Evolutionary conservation across 2,329 filamentous ascomycete species (phyloP).

Genomic region (Colletotrichum sojae): DNA sequence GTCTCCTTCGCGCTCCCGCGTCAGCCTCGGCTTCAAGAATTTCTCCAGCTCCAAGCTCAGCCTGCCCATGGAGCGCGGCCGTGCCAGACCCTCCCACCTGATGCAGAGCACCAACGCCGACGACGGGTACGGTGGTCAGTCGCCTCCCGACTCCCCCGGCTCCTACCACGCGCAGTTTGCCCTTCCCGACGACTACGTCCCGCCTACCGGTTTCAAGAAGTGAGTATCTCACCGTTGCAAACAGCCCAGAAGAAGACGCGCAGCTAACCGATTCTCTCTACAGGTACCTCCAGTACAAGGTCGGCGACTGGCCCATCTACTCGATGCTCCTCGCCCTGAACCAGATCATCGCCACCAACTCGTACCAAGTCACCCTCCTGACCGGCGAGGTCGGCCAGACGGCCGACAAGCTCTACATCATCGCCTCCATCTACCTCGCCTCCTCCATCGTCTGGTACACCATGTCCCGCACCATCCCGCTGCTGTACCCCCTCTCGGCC

Average conservation of each 20-base stretch:
- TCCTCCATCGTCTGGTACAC: constrained; percentile 75
- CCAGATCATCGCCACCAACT: constrained; percentile 76
- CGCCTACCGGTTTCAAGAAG: constrained; percentile 69
- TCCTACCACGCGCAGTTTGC: constrained; percentile 66
- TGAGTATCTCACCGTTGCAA: constrained; percentile 43
- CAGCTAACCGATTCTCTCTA: background rate
- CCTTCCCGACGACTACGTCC: constrained; percentile 68
- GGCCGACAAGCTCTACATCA: constrained; percentile 71
- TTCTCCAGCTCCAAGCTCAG: constrained; percentile 34
- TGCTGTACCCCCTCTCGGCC: constrained; percentile 68
- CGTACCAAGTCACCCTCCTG: constrained; percentile 78
- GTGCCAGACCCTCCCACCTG: constrained; percentile 26
- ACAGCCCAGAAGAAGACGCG: background rate
- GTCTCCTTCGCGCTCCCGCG: constrained; percentile 29
- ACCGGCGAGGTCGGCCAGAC: constrained; percentile 74
- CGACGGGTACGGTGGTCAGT: constrained; percentile 20
- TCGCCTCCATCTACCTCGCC: constrained; percentile 71
- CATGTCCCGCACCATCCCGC: constrained; percentile 70
- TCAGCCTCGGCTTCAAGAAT: constrained; percentile 39
- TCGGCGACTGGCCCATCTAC: constrained; percentile 76
- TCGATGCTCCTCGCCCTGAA: constrained; percentile 73
- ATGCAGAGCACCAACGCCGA: constrained; percentile 29
- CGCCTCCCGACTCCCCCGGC: constrained; percentile 46
- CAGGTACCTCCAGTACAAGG: constrained; percentile 61
- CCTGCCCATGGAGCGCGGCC: constrained; percentile 33